Conservation (phyloP, 148 eudicot genomes). For the Vaccinium myrtillus region DNA sequence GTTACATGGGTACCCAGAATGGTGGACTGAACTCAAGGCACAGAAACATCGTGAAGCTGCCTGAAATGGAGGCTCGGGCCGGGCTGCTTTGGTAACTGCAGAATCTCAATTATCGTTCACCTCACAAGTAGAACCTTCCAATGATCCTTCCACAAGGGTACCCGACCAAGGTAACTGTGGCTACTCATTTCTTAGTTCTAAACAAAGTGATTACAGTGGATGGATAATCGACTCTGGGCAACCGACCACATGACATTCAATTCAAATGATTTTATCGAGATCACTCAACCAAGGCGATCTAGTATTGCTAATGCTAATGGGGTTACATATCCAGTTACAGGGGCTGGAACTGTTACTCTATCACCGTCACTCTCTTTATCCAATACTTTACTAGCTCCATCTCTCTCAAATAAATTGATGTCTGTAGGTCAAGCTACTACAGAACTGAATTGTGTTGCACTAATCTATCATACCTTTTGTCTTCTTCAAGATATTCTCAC, state of each 20-base stretch:
- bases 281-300: too few relatives aligned
- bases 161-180: not conserved
- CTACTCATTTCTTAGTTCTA: not conserved
- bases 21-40: not conserved
- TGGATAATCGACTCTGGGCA: not conserved
- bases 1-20: conserved; percentile 1
- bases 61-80: not conserved
- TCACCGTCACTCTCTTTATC: too few relatives aligned
- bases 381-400: too few relatives aligned
- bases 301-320: too few relatives aligned
- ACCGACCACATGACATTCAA: conserved; percentile 4
- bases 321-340: too few relatives aligned
- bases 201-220: not conserved
- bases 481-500: too few relatives aligned
- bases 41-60: not conserved
- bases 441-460: too few relatives aligned
- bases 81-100: not conserved
- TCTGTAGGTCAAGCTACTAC: too few relatives aligned
- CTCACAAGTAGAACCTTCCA: not conserved
- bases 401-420: too few relatives aligned
- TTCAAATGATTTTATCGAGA: too few relatives aligned
- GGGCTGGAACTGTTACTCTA: too few relatives aligned
- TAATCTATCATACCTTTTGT: too few relatives aligned
- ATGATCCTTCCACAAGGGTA: not conserved
- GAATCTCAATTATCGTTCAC: not conserved